A percentile compares a stretch with the other conserved stretches of the same genome.
phyloP scores from a whole-genome alignment of 2,329 filamentous ascomycete species.

The Stagonosporopsis vannaccii region DNA sequence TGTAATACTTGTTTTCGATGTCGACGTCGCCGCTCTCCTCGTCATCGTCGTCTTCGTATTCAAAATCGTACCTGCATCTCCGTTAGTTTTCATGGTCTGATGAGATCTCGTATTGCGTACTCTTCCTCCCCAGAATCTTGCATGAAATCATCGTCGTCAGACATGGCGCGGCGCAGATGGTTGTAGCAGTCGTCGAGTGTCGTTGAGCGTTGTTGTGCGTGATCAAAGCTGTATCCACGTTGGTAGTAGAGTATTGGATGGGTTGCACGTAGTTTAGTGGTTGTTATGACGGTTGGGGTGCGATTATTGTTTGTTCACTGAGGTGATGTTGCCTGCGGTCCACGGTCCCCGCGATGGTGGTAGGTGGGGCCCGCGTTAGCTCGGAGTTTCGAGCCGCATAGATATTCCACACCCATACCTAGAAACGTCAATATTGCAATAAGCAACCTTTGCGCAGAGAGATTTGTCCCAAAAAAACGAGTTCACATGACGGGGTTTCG shows the following conservation, averaged over 20 bases:
- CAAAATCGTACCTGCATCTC: slow-evolving; percentile 80
- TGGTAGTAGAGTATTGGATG: background rate
- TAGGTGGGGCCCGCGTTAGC: slow-evolving; percentile 9
- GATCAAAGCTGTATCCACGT: slow-evolving; percentile 4
- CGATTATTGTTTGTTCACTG: slow-evolving; percentile 26
- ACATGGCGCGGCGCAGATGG: slow-evolving; percentile 62
- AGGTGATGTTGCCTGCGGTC: slow-evolving; percentile 29
- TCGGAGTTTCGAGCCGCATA: slow-evolving; percentile 15
- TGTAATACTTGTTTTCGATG: slow-evolving; percentile 99
- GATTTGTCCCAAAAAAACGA: background rate
- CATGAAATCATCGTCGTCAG: slow-evolving; percentile 91
- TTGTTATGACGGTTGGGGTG: slow-evolving; percentile 15
- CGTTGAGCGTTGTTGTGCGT: background rate
- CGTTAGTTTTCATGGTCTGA: background rate
- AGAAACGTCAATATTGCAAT: background rate
- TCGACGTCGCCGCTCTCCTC: slow-evolving; percentile 88
- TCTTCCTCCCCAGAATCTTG: slow-evolving; percentile 88
- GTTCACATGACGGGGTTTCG: background rate
- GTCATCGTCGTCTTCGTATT: slow-evolving; percentile 94
- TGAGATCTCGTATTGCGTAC: slow-evolving; percentile 55
- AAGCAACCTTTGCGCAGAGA: no score
- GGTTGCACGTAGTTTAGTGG: background rate
- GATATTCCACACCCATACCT: background rate
- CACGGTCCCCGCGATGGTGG: slow-evolving; percentile 10
- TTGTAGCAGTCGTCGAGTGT: background rate